A percentile compares a stretch with the other conserved stretches of the same genome.
phyloP scores from a whole-genome alignment of 202 grass and related monocot genomes.

The Dendrocalamus latiflorus region DNA sequence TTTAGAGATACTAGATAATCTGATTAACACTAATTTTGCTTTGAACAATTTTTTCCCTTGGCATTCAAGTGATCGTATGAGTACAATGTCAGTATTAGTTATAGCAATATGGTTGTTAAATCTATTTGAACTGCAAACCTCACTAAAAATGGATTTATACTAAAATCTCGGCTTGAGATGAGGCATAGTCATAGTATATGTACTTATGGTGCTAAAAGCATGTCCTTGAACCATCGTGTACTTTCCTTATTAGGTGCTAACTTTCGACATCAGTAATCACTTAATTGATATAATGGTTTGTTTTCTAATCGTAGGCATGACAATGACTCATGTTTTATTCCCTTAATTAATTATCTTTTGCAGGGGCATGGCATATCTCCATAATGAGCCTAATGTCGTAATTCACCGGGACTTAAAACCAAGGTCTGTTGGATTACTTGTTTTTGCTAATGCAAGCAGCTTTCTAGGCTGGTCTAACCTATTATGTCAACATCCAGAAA shows the following conservation, averaged over 20 bases:
- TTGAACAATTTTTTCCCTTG: neutral
- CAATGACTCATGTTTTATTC: constrained; percentile 4
- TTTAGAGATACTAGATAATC: neutral
- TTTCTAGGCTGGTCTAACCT: constrained; percentile 2
- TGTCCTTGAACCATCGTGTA: neutral
- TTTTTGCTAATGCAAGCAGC: constrained; percentile 14
- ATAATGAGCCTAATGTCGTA: constrained; percentile 98
- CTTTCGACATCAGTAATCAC: neutral
- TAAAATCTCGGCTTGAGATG: no score
- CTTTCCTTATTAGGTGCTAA: neutral
- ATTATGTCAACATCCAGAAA: constrained; percentile 55
- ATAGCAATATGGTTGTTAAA: neutral
- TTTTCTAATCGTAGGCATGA: neutral
- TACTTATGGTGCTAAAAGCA: no score
- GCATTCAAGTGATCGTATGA: neutral
- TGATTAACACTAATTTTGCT: neutral
- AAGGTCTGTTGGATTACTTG: constrained; percentile 48
- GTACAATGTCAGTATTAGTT: neutral
- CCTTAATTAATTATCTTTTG: constrained; percentile 21
- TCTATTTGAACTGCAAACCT: constrained; percentile 13
- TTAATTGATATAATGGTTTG: neutral
- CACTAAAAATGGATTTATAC: no score
- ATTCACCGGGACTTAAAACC: constrained; percentile 96
- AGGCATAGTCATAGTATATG: no score
- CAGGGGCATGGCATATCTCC: constrained; percentile 98